These are phyloP conservation scores for Colletotrichum magnum DNA, from an alignment of 2,329 filamentous ascomycete genomes.

Conservation along the genomic window DNA sequence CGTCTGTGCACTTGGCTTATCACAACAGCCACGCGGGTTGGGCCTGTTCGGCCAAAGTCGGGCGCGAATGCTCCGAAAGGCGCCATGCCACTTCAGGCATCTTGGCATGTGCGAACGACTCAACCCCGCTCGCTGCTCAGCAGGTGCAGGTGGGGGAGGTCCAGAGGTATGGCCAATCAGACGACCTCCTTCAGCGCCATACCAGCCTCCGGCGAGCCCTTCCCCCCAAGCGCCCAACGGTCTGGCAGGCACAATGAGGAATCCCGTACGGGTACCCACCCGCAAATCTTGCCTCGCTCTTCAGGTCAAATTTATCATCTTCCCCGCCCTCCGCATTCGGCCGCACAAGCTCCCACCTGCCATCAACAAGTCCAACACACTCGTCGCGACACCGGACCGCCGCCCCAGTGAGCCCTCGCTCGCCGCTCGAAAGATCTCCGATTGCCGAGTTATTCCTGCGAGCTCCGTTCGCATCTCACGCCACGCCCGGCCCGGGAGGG, in stretches of 20 bases:
- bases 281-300: slow-evolving; percentile 41
- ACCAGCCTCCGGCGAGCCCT: not conserved
- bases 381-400: slow-evolving; percentile 43
- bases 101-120: slow-evolving; percentile 32
- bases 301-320: slow-evolving; percentile 40
- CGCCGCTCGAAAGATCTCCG: slow-evolving; percentile 37
- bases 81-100: slow-evolving; percentile 19
- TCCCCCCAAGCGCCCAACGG: slow-evolving; percentile 26
- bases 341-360: slow-evolving; percentile 37
- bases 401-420: slow-evolving; percentile 37
- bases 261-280: slow-evolving; percentile 29
- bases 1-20: slow-evolving; percentile 32
- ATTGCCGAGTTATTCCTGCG: slow-evolving; percentile 31
- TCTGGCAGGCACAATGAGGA: slow-evolving; percentile 30
- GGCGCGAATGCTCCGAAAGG: slow-evolving; percentile 5
- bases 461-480: slow-evolving; percentile 33
- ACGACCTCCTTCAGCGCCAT: slow-evolving; percentile 2
- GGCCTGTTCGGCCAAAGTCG: slow-evolving; percentile 3
- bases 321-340: slow-evolving; percentile 43
- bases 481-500: slow-evolving; percentile 38
- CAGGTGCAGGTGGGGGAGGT: slow-evolving; percentile 25
- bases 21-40: slow-evolving; percentile 1
- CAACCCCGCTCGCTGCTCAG: slow-evolving; percentile 29
- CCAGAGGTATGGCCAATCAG: slow-evolving; percentile 16
- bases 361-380: slow-evolving; percentile 36